Conservation (phyloP, 495 filamentous ascomycete genomes). For the Xylona heveae region DNA sequence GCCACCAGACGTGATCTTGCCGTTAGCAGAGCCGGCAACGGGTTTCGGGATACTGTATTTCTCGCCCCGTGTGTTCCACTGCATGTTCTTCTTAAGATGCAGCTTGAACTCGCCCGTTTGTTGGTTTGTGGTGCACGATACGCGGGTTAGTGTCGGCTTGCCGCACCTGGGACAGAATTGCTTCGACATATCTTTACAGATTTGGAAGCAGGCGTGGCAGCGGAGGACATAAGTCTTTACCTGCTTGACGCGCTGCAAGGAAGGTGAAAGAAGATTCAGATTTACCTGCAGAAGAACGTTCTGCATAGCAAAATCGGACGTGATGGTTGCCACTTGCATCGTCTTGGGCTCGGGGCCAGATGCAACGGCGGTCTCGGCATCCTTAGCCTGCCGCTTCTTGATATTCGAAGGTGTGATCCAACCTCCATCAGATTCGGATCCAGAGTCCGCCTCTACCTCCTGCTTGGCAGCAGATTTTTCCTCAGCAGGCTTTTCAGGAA, state of each 20-base stretch:
- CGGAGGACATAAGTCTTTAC: conserved; percentile 75
- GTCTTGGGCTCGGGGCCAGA: conserved; percentile 31
- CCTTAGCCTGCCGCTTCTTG: conserved; percentile 55
- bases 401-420: conserved; percentile 96
- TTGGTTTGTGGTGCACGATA: conserved; percentile 61
- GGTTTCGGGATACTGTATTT: conserved; percentile 82
- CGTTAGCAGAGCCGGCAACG: conserved; percentile 54
- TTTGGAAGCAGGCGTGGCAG: conserved; percentile 84
- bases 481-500: too few relatives aligned
- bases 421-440: conserved; percentile 16
- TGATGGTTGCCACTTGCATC: conserved; percentile 71
- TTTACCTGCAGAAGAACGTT: conserved; percentile 90
- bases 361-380: conserved; percentile 25
- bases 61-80: conserved; percentile 86
- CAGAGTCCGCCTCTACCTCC: not conserved
- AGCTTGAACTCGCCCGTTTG: conserved; percentile 57
- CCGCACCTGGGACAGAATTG: conserved; percentile 92
- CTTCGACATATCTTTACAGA: conserved; percentile 65
- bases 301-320: conserved; percentile 91
- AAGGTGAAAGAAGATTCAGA: conserved; percentile 67
- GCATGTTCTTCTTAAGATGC: conserved; percentile 86
- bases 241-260: conserved; percentile 50
- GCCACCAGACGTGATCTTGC: conserved; percentile 32
- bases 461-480: too few relatives aligned
- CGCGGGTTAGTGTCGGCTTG: conserved; percentile 65